Base-by-base conservation (phyloP, 768 basidiomycete species). In the Collybia sordida region DNA sequence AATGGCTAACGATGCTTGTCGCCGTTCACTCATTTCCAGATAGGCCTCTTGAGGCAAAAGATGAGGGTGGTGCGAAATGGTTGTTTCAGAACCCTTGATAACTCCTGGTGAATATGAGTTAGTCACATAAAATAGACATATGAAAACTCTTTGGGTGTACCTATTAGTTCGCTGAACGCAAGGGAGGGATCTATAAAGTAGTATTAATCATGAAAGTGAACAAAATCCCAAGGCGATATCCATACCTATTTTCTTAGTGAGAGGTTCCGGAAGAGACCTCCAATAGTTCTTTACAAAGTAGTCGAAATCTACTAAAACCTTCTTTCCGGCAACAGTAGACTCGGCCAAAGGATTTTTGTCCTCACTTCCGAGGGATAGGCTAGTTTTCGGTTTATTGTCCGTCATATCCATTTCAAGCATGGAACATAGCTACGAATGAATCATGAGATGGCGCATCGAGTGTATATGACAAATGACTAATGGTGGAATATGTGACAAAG, bases 141-240 rank as follows among this genome's bases (percentile, higher is more conserved):
- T n/a, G n/a, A n/a, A 45, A 19, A 22, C 15, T 45, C 6, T 27
- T 4, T 22, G 24, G 27, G 28, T 58, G 69, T n/a, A 80, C 86
- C 86, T 50, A 88, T 73, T 21, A 89, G 64, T 58, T 89, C 85
- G 28, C 77, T 80, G 58, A 79, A 89, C 0, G 86, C 83, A 3
- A 84, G 65, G 11, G 78, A 70, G 1, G 85, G 75, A 60, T 85
- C 87, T 89, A 28, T 19, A 18, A 19, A n/a, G n/a, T n/a, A n/a
- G n/a, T 43, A n/a, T 47, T 8, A 14, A 27, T 42, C 44, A 40
- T 45, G 12, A 22, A 28, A 21, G 8, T 22, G 42, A 21, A 17
- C 41, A 40, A 42, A 21, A 47, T 2, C 17, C 3, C 38, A 34
- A 15, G 11, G 35, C 21, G 12, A 23, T 4, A 12, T 38, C 17